Conservation (phyloP, 441 rosid genomes). For the Gossypium trilobum region DNA sequence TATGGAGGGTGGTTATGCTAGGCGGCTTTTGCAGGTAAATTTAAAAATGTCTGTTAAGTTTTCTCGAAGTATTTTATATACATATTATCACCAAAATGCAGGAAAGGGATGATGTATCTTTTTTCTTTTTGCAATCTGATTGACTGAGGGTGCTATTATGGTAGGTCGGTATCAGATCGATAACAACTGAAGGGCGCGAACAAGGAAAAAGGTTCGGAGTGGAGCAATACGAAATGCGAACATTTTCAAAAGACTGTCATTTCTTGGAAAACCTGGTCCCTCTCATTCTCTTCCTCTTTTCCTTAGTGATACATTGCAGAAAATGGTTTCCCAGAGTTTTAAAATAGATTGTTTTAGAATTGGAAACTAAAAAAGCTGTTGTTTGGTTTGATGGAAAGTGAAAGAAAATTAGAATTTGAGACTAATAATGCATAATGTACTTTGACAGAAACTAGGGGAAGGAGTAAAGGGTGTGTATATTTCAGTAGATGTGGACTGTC, state of each 20-base stretch:
- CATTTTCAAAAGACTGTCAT: constrained; percentile 67
- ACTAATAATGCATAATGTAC: background rate
- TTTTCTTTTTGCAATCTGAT: background rate
- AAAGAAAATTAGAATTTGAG: background rate
- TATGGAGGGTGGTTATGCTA: constrained; percentile 94
- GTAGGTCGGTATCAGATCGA: constrained; percentile 90
- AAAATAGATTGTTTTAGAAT: background rate
- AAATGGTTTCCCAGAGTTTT: background rate
- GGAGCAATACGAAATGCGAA: constrained; percentile 91
- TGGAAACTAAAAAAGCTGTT: background rate
- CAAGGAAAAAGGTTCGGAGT: constrained; percentile 91
- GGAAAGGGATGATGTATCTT: constrained; percentile 4
- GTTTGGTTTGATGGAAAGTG: background rate
- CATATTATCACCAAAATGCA: background rate
- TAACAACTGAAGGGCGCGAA: constrained; percentile 73
- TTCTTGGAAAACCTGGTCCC: constrained; percentile 75
- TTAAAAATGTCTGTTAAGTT: background rate
- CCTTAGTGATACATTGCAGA: background rate
- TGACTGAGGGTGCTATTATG: constrained; percentile 9
- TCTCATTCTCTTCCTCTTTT: constrained; percentile 16
- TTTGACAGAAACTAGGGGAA: constrained; percentile 79
- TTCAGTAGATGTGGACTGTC: constrained; percentile 85
- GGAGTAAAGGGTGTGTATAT: constrained; percentile 90
- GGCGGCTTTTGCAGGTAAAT: constrained; percentile 78
- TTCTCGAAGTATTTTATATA: background rate